Evolutionary conservation across 2,329 filamentous ascomycete genomes (phyloP).

Genomic region (Penicillium sp.): DNA sequence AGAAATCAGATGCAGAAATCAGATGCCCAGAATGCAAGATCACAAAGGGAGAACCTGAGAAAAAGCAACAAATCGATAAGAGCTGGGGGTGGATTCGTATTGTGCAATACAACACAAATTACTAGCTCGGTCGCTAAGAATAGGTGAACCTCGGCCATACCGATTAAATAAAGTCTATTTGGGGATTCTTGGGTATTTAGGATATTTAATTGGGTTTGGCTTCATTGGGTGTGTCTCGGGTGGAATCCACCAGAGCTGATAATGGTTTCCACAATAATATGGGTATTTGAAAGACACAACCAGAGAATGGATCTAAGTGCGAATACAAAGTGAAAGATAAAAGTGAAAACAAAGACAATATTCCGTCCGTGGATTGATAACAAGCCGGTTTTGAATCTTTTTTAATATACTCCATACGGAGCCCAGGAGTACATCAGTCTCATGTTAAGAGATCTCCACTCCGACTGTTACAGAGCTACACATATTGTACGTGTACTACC

Average conservation of each 20-base stretch:
- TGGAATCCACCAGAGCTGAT: constrained; percentile 3
- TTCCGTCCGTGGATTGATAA: not conserved
- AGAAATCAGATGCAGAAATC: not conserved
- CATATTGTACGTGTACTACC: not conserved
- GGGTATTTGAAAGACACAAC: not conserved
- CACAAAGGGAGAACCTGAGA: constrained; percentile 4
- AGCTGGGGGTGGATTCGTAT: constrained; percentile 7
- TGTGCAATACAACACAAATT: constrained; percentile 4
- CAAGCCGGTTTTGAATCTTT: not conserved
- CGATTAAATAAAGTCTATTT: not conserved
- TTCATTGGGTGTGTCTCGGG: constrained; percentile 6
- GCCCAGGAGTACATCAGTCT: not conserved
- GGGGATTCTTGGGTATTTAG: not conserved
- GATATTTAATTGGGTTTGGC: not conserved
- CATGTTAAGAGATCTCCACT: not conserved
- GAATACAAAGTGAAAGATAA: not conserved
- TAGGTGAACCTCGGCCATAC: constrained; percentile 7
- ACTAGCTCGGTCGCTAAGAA: constrained; percentile 9
- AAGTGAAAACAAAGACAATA: not conserved
- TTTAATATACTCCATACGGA: not conserved
- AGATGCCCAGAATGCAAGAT: not conserved
- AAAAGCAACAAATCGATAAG: constrained; percentile 11
- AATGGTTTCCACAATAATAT: not conserved
- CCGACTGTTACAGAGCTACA: not conserved
- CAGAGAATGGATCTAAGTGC: not conserved